Evolutionary conservation across 163 green algal genomes (phyloP), one percentile per base, ranked within the genome.

Genomic region (Scenedesmus sp.): DNA sequence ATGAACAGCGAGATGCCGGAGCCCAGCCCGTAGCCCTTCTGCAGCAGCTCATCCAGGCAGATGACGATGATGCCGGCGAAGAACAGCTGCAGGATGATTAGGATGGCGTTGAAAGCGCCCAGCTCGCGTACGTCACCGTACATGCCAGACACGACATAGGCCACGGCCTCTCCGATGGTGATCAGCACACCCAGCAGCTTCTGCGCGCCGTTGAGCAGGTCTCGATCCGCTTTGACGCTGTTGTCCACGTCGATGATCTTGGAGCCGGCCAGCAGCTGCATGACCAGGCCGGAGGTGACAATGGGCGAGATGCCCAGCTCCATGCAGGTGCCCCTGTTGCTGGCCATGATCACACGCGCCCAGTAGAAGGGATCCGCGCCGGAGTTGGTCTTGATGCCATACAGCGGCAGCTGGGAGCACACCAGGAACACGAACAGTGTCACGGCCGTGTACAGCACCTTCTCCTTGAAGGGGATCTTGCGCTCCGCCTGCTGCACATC

Each of bases 1-100:
- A 99, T 99, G 97, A 99, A 99, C 56, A 99, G 97, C 20, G 98
- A 99, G 92, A 99, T 99, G 86, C 97, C 98, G 18, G 97, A 99
- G 57, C 98, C 98, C 56, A 99, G 95, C 85, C 98, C 98, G 94
- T 99, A 99, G 79, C 98, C 98, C 94, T 99, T 98, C 92, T 99
- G 96, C 84, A 99, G 96, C 92, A 99, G 97, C 93, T 99, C 98
- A 94, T 99, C 98, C 67, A 99, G 96, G 94, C 98, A 99, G 92
- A 99, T 99, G 82, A 99, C 98, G 92, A 99, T 99, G 94, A 99
- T 98, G 87, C 98, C 98, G 20, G 98, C 98, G 6, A 99, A 96
- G 95, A 99, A 99, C 66, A 99, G 98, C 98, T 99, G 98, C n/a
- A 97, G 34, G 89, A 99, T 98, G 93, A 99, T 99, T 18, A 99